Percentiles rank a stretch among this genome's conserved stretches.
These are phyloP conservation scores for Phytophthora sp. DNA, from an alignment of 352 stramenopile species.

Conservation along the genomic window DNA sequence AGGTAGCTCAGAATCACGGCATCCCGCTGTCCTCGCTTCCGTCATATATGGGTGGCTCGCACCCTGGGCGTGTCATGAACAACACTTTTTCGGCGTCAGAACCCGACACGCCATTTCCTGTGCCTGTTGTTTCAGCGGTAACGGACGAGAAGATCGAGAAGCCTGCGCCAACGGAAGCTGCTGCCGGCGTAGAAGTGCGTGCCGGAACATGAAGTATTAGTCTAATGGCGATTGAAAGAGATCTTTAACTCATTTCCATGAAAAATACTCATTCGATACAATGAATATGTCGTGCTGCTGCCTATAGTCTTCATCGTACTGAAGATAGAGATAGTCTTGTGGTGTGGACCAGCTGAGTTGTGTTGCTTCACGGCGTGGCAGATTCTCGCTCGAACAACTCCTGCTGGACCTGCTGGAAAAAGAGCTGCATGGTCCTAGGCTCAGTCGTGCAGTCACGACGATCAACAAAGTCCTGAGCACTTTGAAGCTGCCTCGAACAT, in stretches of 20 bases:
- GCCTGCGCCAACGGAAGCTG: not conserved
- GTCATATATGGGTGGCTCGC: slow-evolving; percentile 59
- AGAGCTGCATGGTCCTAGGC: slow-evolving; percentile 6
- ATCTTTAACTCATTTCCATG: slow-evolving; percentile 13
- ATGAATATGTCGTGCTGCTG: too few relatives aligned
- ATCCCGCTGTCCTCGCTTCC: slow-evolving; percentile 68
- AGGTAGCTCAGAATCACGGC: slow-evolving; percentile 62
- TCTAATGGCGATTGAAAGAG: not conserved
- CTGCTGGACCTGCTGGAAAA: slow-evolving; percentile 31
- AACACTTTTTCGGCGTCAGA: slow-evolving; percentile 71
- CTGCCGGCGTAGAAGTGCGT: slow-evolving; percentile 18
- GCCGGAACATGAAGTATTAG: slow-evolving; percentile 15
- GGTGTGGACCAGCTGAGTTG: too few relatives aligned
- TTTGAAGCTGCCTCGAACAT: slow-evolving; percentile 15
- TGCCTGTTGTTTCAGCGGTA: slow-evolving; percentile 8
- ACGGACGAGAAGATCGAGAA: slow-evolving; percentile 14
- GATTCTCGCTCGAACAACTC: slow-evolving; percentile 18
- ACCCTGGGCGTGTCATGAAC: slow-evolving; percentile 64
- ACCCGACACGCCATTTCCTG: slow-evolving; percentile 59
- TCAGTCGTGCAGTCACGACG: not conserved
- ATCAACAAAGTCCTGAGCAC: slow-evolving; percentile 11
- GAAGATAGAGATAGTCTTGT: too few relatives aligned
- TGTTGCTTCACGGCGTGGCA: not conserved
- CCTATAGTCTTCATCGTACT: too few relatives aligned
- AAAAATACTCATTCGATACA: too few relatives aligned